Conservation (phyloP, 768 basidiomycete genomes). For the Kwoniella sp. region DNA sequence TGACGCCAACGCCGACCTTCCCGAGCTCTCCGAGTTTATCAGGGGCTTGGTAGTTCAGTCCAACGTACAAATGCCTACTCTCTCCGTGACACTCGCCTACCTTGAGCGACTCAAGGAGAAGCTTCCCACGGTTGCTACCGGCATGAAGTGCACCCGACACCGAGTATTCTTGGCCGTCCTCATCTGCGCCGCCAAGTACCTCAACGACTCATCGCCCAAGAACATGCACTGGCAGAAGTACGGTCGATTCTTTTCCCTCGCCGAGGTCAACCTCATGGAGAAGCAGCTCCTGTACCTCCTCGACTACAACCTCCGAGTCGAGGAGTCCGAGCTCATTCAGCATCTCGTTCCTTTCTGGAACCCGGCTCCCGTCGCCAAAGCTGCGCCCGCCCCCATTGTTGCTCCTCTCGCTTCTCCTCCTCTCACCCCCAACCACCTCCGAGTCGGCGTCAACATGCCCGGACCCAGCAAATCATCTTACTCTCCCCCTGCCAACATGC, state of each 20-base stretch:
- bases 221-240: constrained; percentile 90
- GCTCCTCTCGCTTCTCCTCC: constrained; percentile 20
- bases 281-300: constrained; percentile 89
- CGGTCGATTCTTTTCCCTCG: constrained; percentile 67
- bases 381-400: constrained; percentile 8
- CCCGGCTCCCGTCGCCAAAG: constrained; percentile 26
- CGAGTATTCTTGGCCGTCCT: constrained; percentile 94
- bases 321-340: constrained; percentile 71
- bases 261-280: constrained; percentile 88
- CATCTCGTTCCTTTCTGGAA: constrained; percentile 64
- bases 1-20: constrained; percentile 56
- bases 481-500: constrained; percentile 19
- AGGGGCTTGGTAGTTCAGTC: constrained; percentile 73
- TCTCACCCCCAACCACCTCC: constrained; percentile 33
- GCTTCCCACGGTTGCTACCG: constrained; percentile 78
- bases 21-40: constrained; percentile 82
- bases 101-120: constrained; percentile 80
- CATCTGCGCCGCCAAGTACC: constrained; percentile 93
- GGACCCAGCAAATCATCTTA: constrained; percentile 27
- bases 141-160: constrained; percentile 89
- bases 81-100: constrained; percentile 87
- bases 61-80: constrained; percentile 85
- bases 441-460: constrained; percentile 30
- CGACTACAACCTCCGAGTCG: constrained; percentile 84
- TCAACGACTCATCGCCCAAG: constrained; percentile 83